Base-by-base conservation (phyloP, 768 basidiomycete species). In the Rubroboletus pulcherrimus region DNA sequence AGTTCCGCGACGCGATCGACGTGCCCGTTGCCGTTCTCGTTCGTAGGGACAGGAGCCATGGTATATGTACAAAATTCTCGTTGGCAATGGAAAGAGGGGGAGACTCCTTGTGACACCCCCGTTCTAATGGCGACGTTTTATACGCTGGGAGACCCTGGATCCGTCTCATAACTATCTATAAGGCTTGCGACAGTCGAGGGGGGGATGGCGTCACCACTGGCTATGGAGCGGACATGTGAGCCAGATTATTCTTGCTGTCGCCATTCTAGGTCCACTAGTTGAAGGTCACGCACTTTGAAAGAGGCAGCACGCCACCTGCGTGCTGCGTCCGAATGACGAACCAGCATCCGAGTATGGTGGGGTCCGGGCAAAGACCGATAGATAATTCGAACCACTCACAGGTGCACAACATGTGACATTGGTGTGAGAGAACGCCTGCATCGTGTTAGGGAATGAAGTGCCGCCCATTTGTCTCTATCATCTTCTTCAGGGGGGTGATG, bases 11-110 rank as follows among this genome's bases (percentile, higher is more conserved):
- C 6, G 38, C 63, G 62, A 38, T 63, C 56, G 7, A 51, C 61
- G n/a, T 62, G 66, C 24, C 56, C 50, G 29, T 64, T 60, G 26
- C 55, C 61, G 50, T 62, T 67, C 46, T 78, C 74, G 51, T 71
- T 60, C 33, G 76, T 79, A 57, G 80, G 78, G 34, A 79, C 77
- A 26, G 81, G 78, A 49, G 82, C 77, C 82, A 84, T 83, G 1
- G 26, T 26, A 26, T 26, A 26, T 45, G 51, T 56, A 41, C 21
- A 19, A 34, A 10, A 39, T 21, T 48, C 14, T 41, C 33, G 54
- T n/a, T 41, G 19, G 14, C 5, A 33, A n/a, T 43, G 6, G 12
- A 37, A 44, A 11, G 30, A n/a, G 9, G 11, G 34, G 41, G 26
- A 34, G 26, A 26, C 24, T 30, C 4, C n/a, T 26, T 24, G 9